Evolutionary conservation across 1,284 basidiomycete species (phyloP), one percentile per base, ranked within the genome.

Genomic region (Rhodotorula sp.): DNA sequence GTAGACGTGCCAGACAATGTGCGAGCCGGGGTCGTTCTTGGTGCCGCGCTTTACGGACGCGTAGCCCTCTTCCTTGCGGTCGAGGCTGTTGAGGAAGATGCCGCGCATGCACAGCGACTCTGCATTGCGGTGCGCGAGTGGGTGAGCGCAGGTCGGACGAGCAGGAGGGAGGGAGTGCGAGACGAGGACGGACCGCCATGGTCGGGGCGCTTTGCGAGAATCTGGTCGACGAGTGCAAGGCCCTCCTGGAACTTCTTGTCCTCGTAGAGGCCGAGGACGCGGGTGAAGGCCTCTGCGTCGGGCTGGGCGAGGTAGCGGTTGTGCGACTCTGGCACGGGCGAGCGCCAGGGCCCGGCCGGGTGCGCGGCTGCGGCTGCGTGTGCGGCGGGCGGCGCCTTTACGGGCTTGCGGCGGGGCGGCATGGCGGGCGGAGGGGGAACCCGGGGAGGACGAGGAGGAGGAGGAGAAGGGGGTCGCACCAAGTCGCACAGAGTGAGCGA

Each of bases 1-100:
- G 79, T 94, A 91, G 72, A 99, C 95, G 81, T 99, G 97, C 96
- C 97, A 99, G 80, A 90, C 91, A 80, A 99, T 97, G 81, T 99
- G 96, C 41, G 91, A 94, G 50, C 89, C 92, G 71, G 96, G 85
- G 83, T 98, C 94, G 72, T 91, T 87, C 70, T 89, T 88, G 74
- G 97, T 87, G 59, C 93, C 97, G 74, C 91, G 89, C 83, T 91
- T 91, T 70, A 97, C 92, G 71, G 96, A 85, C 48, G 90, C 89
- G 70, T 92, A 84, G 25, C 93, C 94, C 73, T 92, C 87, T 23
- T 93, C 91, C 42, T 92, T 89, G 78, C 88, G 88, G 44, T 90
- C 91, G 85, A 93, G 89, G 76, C 93, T 91, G 14, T 89, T 90
- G 67, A 94, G 82, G 64, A 95, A 85, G 63, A 97, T 87, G 3